Base-by-base conservation (phyloP, 768 basidiomycete genomes). In the Paxillus rubicundulus region DNA sequence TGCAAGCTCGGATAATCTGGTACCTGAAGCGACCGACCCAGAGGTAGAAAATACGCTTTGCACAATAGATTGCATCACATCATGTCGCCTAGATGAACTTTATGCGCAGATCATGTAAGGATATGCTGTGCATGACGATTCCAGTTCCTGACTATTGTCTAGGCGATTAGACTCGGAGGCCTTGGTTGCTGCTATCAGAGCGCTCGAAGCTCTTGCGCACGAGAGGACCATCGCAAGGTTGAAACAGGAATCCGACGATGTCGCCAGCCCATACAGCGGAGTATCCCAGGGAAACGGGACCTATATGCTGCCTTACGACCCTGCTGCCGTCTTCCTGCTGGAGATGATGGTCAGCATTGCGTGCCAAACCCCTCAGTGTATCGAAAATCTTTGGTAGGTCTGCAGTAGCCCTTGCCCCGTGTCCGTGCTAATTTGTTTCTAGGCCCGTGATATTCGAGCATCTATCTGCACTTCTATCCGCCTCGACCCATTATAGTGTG, bases 381-480 rank as follows among this genome's bases (percentile, higher is more conserved):
- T 98, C 24, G 87, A 87, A 50, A 94, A 98, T 41, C 79, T 92
- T 38, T 99, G 97, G 96, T 90, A 58, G 59, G 84, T 68, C 27
- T 50, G 27, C 47, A 17, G 16, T 27, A 14, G 20, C 8, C 12
- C 40, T 5, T 27, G 21, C 44, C 13, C 44, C 30, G 27, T 20
- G 12, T 39, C 9, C 27, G 42, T 34, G 50, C 50, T 49, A 44
- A 55, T 45, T n/a, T n/a, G 13, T 40, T 30, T 40, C 20, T 50
- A 97, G 95, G 96, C 94, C 96, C 0, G 82, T 93, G 60, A 82
- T 96, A 3, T 98, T 97, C 65, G 94, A 97, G 62, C 95, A 98
- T 65, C 73, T 98, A 21, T 89, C 92, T 0, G 79, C 86, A 1
- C 72, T 99, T 16, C 75, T 99, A 21, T 81, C 84, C 2, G 76